Percentiles rank a stretch among this genome's conserved stretches.
Evolutionary conservation across 2,329 filamentous ascomycete species (phyloP).

Genomic region (Elsinoe batatas): DNA sequence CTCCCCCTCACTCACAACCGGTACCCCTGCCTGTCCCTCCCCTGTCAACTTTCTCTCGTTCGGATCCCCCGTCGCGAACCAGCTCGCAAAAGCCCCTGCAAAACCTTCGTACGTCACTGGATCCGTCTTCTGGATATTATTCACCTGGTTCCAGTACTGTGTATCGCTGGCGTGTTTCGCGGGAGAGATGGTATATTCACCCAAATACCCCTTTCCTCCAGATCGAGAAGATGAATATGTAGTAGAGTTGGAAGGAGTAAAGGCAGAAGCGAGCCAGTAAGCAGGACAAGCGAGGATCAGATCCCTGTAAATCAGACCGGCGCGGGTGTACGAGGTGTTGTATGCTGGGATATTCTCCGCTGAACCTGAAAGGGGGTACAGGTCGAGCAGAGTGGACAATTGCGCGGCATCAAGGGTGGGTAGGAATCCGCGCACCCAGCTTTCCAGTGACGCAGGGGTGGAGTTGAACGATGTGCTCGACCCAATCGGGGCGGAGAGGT

Average conservation of each 20-base stretch:
- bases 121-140: slow-evolving; percentile 43
- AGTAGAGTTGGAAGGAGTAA: neutral
- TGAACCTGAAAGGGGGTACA: slow-evolving; percentile 41
- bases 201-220: slow-evolving; percentile 40
- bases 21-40: slow-evolving; percentile 35
- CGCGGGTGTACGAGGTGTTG: slow-evolving; percentile 42
- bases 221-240: neutral
- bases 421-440: slow-evolving; percentile 46
- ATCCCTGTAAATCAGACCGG: slow-evolving; percentile 50
- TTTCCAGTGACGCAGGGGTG: slow-evolving; percentile 39
- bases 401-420: slow-evolving; percentile 37
- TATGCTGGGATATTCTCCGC: slow-evolving; percentile 41
- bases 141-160: slow-evolving; percentile 50
- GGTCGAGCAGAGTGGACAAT: slow-evolving; percentile 29
- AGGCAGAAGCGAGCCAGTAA: slow-evolving; percentile 44
- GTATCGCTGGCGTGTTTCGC: slow-evolving; percentile 52
- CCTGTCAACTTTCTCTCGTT: slow-evolving; percentile 48
- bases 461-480: slow-evolving; percentile 38
- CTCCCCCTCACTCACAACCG: slow-evolving; percentile 30
- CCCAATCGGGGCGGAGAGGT: slow-evolving; percentile 23
- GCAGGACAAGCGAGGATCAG: slow-evolving; percentile 50
- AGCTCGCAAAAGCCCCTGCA: slow-evolving; percentile 50
- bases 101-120: slow-evolving; percentile 48
- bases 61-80: slow-evolving; percentile 50
- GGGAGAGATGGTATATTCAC: slow-evolving; percentile 51